Conservation (phyloP, 78 protist genomes). For the Cavenderia fasciculata region DNA sequence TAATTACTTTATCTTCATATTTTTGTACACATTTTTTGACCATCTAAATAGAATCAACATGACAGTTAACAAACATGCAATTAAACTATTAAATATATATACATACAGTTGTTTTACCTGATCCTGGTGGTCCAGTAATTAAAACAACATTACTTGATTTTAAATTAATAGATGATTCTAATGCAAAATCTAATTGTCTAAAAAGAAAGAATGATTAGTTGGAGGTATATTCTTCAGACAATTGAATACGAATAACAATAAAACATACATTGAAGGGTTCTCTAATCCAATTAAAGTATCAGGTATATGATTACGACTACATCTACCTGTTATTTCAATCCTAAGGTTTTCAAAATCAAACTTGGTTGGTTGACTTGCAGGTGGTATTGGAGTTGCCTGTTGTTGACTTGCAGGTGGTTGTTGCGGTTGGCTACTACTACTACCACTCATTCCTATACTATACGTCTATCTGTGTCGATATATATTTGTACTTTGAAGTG, state of each 20-base stretch:
- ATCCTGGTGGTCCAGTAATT: constrained; percentile 10
- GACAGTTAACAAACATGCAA: background rate
- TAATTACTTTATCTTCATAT: background rate
- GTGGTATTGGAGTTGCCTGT: too few relatives aligned
- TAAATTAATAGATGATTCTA: background rate
- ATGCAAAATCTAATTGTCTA: background rate
- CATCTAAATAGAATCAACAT: background rate
- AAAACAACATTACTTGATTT: constrained; percentile 19
- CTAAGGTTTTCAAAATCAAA: too few relatives aligned
- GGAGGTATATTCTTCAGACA: background rate
- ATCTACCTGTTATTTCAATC: too few relatives aligned
- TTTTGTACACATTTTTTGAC: constrained; percentile 7
- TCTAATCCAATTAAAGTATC: background rate
- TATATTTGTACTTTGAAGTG: too few relatives aligned
- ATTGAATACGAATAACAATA: background rate
- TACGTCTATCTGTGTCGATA: too few relatives aligned
- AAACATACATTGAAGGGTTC: background rate
- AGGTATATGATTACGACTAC: too few relatives aligned
- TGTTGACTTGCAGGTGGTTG: too few relatives aligned
- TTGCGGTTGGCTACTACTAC: too few relatives aligned
- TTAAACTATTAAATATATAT: background rate
- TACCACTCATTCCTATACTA: too few relatives aligned
- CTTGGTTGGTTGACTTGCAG: too few relatives aligned
- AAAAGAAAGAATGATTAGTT: background rate
- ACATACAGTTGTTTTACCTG: constrained; percentile 59